Conservation (phyloP, 306 rosid species). For the Parietaria judaica region DNA sequence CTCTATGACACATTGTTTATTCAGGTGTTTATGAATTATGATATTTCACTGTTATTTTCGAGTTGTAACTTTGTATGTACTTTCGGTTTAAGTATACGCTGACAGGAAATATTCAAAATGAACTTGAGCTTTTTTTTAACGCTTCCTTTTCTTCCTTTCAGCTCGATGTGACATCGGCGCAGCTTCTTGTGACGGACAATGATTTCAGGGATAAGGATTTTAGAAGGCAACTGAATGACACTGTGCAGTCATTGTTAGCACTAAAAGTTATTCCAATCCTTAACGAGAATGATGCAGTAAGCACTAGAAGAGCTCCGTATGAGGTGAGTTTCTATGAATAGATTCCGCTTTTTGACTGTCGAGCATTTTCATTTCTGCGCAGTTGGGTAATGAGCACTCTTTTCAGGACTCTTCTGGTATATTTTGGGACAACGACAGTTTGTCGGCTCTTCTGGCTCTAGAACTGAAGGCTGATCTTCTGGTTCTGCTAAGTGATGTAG, state of each 20-base stretch:
- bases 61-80: neutral
- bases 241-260: constrained; percentile 59
- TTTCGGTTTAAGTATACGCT: neutral
- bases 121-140: constrained; percentile 1
- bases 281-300: constrained; percentile 95
- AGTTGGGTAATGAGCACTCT: constrained; percentile 8
- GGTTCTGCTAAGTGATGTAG: constrained; percentile 90
- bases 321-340: constrained; percentile 48
- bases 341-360: neutral
- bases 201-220: constrained; percentile 93
- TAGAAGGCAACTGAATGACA: constrained; percentile 74
- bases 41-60: neutral
- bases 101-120: neutral
- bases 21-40: constrained; percentile 59
- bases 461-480: constrained; percentile 97
- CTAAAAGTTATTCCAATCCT: constrained; percentile 80
- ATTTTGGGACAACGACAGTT: constrained; percentile 99
- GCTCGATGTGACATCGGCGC: constrained; percentile 94
- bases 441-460: constrained; percentile 91
- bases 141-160: constrained; percentile 31
- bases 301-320: constrained; percentile 96
- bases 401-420: constrained; percentile 96
- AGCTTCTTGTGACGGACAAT: constrained; percentile 88
- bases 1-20: constrained; percentile 76
- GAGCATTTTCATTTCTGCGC: constrained; percentile 8